Evolutionary conservation across 2,329 filamentous ascomycete genomes (phyloP).

Genomic region (Cladophialophora psammophila): DNA sequence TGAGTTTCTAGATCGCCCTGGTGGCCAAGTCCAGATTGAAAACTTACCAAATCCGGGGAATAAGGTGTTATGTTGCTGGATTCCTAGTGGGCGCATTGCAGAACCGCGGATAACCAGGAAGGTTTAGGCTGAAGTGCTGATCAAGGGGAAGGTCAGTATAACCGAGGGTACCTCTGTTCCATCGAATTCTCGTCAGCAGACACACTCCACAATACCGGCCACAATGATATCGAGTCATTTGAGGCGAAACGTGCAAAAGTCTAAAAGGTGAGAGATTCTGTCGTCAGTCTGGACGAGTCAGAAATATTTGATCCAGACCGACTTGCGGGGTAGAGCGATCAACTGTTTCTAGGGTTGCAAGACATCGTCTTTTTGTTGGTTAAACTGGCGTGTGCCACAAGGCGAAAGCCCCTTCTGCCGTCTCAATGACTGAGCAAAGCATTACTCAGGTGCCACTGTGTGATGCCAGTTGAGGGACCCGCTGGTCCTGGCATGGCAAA

Average conservation of each 20-base stretch:
- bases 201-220: not conserved
- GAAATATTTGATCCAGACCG: not conserved
- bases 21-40: not conserved
- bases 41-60: not conserved
- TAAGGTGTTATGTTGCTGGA: not conserved
- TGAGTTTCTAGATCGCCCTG: not conserved
- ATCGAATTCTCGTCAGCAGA: not conserved
- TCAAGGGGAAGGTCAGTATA: not conserved
- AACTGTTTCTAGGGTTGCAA: not conserved
- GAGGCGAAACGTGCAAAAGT: not conserved
- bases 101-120: slow-evolving; percentile 5
- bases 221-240: not conserved
- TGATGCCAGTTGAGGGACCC: not conserved
- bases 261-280: not conserved
- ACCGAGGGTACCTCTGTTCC: slow-evolving; percentile 1
- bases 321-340: not conserved
- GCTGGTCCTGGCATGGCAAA: not conserved
- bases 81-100: not conserved
- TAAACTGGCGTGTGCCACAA: not conserved
- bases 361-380: not conserved
- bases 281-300: not conserved
- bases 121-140: not conserved
- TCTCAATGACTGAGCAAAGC: slow-evolving; percentile 1
- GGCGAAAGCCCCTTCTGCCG: not conserved
- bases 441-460: not conserved